Evolutionary conservation across 139 green algal species (phyloP).

Genomic region (Yamagishiella unicocca): DNA sequence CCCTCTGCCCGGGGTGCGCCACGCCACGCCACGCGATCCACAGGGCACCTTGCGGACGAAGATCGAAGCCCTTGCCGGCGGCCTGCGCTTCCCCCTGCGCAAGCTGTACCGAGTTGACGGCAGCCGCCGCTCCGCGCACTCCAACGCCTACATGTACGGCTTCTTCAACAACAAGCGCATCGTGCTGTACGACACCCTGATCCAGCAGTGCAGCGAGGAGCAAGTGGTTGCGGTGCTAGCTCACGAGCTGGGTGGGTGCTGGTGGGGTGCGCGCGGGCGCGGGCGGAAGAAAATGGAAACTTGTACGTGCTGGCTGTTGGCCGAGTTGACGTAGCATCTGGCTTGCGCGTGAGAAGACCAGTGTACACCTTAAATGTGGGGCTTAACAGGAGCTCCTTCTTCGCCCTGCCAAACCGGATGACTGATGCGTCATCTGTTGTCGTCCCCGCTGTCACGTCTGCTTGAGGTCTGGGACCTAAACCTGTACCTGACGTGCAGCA

Average conservation of each 20-base stretch:
- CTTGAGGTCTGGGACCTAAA: too few species aligned
- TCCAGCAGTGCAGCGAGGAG: slow-evolving; percentile 76
- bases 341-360: too few species aligned
- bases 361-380: too few species aligned
- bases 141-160: slow-evolving; percentile 90
- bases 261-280: background rate
- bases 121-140: slow-evolving; percentile 74
- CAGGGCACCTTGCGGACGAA: slow-evolving; percentile 65
- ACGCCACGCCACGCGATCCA: too few species aligned
- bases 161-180: slow-evolving; percentile 91
- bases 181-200: slow-evolving; percentile 86
- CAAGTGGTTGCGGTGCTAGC: slow-evolving; percentile 92
- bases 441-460: background rate
- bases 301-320: too few species aligned
- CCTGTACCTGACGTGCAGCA: too few species aligned
- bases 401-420: too few species aligned
- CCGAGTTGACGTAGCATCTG: too few species aligned
- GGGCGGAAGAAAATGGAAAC: too few species aligned
- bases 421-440: background rate
- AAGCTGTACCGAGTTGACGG: slow-evolving; percentile 85
- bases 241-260: slow-evolving; percentile 72
- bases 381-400: too few species aligned
- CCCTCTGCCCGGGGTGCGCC: too few species aligned
- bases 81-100: slow-evolving; percentile 69
- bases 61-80: slow-evolving; percentile 82